A percentile compares a stretch with the other conserved stretches of the same genome.
Evolutionary conservation across 2,329 filamentous ascomycete genomes (phyloP).

Genomic region (Trichoderma lentiforme): DNA sequence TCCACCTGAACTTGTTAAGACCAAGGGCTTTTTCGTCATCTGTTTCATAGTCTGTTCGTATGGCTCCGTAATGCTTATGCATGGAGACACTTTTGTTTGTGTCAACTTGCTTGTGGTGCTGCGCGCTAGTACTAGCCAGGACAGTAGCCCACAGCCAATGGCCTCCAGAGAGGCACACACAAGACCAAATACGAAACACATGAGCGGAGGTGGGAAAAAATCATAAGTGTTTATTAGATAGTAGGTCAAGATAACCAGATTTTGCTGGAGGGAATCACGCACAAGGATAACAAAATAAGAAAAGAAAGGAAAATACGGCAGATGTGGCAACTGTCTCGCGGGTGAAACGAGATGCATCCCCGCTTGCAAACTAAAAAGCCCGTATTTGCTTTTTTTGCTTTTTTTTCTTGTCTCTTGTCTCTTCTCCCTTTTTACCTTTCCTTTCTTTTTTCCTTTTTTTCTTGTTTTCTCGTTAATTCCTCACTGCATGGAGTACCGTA

Average conservation of each 20-base stretch:
- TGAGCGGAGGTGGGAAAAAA: background rate
- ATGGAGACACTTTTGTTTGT: conserved; percentile 7
- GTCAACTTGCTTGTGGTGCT: background rate
- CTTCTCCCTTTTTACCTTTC: background rate
- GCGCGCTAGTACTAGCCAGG: conserved; percentile 2
- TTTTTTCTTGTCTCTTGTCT: background rate
- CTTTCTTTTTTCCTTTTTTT: background rate
- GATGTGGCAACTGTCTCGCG: background rate
- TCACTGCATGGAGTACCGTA: background rate
- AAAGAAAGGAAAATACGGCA: background rate
- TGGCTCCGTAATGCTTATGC: conserved; percentile 15
- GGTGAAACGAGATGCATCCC: background rate
- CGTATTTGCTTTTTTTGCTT: background rate
- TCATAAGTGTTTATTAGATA: background rate
- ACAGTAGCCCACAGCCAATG: background rate
- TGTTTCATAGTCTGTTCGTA: conserved; percentile 12
- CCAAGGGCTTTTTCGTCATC: conserved; percentile 11
- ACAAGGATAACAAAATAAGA: background rate
- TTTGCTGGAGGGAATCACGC: background rate
- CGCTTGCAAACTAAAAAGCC: background rate
- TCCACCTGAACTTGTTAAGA: background rate
- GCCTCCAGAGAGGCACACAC: conserved; percentile 5
- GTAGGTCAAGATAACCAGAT: background rate
- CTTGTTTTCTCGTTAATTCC: background rate
- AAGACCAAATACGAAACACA: conserved; percentile 11